phyloP scores from a whole-genome alignment of 768 basidiomycete species.

The Panus rudis region DNA sequence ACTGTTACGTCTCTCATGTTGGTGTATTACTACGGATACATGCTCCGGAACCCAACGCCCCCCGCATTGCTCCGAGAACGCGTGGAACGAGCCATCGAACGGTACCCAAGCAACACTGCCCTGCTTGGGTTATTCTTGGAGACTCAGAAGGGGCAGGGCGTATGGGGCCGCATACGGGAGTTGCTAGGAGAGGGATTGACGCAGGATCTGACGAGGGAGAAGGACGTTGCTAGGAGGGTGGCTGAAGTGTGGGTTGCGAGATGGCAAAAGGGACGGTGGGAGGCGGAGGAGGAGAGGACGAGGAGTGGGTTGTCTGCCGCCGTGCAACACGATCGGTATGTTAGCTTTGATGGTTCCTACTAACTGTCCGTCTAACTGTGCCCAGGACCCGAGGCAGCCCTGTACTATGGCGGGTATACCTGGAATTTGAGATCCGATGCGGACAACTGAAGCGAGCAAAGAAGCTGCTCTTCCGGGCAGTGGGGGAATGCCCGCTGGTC shows the following conservation, averaged over 20 bases:
- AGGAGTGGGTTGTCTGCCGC: slow-evolving; percentile 56
- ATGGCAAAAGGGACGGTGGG: slow-evolving; percentile 75
- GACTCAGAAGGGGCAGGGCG: slow-evolving; percentile 66
- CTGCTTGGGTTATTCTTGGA: slow-evolving; percentile 71
- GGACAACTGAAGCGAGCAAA: slow-evolving; percentile 58
- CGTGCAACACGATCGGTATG: slow-evolving; percentile 62
- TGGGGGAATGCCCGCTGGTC: slow-evolving; percentile 64
- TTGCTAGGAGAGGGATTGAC: slow-evolving; percentile 41
- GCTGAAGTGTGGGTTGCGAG: slow-evolving; percentile 73
- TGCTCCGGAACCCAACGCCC: slow-evolving; percentile 50
- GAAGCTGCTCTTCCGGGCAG: slow-evolving; percentile 64
- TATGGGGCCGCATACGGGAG: slow-evolving; percentile 66
- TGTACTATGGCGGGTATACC: slow-evolving; percentile 63
- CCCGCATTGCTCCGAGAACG: slow-evolving; percentile 54
- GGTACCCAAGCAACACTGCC: slow-evolving; percentile 65
- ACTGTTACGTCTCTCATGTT: slow-evolving; percentile 48
- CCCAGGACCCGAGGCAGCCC: slow-evolving; percentile 59
- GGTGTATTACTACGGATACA: slow-evolving; percentile 50
- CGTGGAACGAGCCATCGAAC: slow-evolving; percentile 43
- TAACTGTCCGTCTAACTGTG: no score
- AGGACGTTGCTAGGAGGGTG: slow-evolving; percentile 50
- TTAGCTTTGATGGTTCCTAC: slow-evolving; percentile 1
- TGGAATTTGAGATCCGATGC: slow-evolving; percentile 70
- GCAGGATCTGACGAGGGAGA: slow-evolving; percentile 34
- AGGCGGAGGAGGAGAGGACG: slow-evolving; percentile 62